Evolutionary conservation across 176 grass and related monocot genomes (phyloP).

Genomic region (Metroxylon sagu): DNA sequence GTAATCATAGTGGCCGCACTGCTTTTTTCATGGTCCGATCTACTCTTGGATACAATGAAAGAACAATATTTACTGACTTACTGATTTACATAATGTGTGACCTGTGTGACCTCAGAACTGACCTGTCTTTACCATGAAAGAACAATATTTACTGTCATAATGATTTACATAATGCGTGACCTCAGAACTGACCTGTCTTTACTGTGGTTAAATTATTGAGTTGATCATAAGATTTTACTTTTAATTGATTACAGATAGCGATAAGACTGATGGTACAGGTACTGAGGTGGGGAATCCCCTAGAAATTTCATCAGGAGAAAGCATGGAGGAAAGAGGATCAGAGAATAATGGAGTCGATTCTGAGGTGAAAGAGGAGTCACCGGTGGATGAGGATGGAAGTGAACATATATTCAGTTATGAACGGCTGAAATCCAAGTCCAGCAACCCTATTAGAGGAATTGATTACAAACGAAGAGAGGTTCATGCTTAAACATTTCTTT

Average conservation of each 20-base stretch:
- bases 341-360: slow-evolving; percentile 29
- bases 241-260: slow-evolving; percentile 26
- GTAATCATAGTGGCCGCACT: too few relatives aligned
- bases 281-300: slow-evolving; percentile 31
- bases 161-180: too few relatives aligned
- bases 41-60: too few relatives aligned
- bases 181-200: too few relatives aligned
- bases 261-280: slow-evolving; percentile 25
- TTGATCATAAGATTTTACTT: slow-evolving; percentile 4
- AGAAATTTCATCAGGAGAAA: slow-evolving; percentile 52
- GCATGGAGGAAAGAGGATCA: slow-evolving; percentile 27
- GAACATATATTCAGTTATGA: slow-evolving; percentile 74
- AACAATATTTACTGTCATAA: too few relatives aligned
- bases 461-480: slow-evolving; percentile 96
- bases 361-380: slow-evolving; percentile 45
- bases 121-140: too few relatives aligned
- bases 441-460: slow-evolving; percentile 65
- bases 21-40: too few relatives aligned
- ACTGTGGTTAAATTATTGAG: too few relatives aligned
- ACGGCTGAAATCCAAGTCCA: slow-evolving; percentile 68
- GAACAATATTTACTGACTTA: too few relatives aligned
- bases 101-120: too few relatives aligned
- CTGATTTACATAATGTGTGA: too few relatives aligned
- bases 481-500: slow-evolving; percentile 10
- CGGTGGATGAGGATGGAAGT: slow-evolving; percentile 44